Conservation (phyloP, 2,329 filamentous ascomycete species). For the Aspergillus arachidicola region DNA sequence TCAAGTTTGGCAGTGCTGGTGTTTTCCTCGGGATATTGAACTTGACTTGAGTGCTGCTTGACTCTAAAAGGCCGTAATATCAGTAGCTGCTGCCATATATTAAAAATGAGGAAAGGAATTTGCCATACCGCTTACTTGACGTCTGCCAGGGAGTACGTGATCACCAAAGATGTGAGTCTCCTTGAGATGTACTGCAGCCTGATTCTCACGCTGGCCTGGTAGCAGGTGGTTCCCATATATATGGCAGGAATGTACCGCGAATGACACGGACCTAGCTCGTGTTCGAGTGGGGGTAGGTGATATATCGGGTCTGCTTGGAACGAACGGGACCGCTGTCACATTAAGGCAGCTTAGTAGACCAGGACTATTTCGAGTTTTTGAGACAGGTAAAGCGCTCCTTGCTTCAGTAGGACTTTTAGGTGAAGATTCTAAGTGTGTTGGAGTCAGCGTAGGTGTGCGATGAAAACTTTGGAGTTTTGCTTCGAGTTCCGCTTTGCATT, state of each 20-base stretch:
- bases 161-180: slow-evolving; percentile 11
- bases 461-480: slow-evolving; percentile 10
- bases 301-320: neutral
- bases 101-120: no score
- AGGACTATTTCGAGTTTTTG: neutral
- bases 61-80: neutral
- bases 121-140: neutral
- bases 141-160: slow-evolving; percentile 17
- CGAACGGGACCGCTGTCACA: neutral
- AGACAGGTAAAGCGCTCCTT: neutral
- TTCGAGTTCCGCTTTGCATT: slow-evolving; percentile 21
- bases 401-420: neutral
- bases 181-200: neutral
- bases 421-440: neutral
- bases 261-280: neutral
- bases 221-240: slow-evolving; percentile 16
- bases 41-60: neutral
- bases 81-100: neutral
- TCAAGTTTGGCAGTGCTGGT: neutral
- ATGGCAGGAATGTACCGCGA: neutral
- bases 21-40: neutral
- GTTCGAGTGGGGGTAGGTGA: neutral
- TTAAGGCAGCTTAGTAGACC: neutral
- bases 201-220: slow-evolving; percentile 9
- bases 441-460: neutral